A percentile compares a stretch with the other conserved stretches of the same genome.
These are phyloP conservation scores for Calendula officinalis DNA, from an alignment of 129 eudicot species.

Conservation along the genomic window DNA sequence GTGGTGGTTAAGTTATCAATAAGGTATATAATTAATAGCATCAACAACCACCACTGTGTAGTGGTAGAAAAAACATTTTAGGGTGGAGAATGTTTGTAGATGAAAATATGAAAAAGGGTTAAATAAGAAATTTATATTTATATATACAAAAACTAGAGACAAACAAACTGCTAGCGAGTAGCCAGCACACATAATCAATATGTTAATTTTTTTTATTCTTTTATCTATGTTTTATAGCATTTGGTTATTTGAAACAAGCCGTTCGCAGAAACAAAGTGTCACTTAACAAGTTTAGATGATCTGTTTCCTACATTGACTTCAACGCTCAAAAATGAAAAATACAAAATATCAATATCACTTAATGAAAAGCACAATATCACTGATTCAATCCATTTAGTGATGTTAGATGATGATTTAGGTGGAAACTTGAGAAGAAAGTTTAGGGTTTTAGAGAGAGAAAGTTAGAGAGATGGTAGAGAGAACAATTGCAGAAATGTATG, in stretches of 20 bases:
- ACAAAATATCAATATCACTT: too few species aligned
- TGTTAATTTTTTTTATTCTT: background rate
- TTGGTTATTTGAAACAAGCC: constrained; percentile 1
- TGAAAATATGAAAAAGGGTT: constrained; percentile 13
- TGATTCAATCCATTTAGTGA: too few species aligned
- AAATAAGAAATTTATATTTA: constrained; percentile 16
- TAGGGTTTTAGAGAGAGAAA: too few species aligned
- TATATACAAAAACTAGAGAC: background rate
- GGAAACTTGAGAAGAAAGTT: too few species aligned
- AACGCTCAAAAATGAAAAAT: background rate
- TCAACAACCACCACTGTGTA: constrained; percentile 1
- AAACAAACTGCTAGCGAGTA: constrained; percentile 5
- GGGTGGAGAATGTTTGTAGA: constrained; percentile 25
- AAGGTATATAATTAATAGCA: too few species aligned
- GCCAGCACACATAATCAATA: constrained; percentile 13
- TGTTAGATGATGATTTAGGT: too few species aligned
- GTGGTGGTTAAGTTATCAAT: constrained; percentile 20
- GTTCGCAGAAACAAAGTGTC: background rate
- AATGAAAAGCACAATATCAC: too few species aligned
- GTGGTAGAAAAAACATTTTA: constrained; percentile 20
- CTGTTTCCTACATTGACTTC: constrained; percentile 14
- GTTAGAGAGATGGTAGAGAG: too few species aligned
- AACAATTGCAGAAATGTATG: too few species aligned
- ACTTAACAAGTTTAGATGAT: background rate
- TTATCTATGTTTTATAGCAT: background rate